phyloP scores from a whole-genome alignment of 2,329 filamentous ascomycete genomes.

The Camillea tinctor region DNA sequence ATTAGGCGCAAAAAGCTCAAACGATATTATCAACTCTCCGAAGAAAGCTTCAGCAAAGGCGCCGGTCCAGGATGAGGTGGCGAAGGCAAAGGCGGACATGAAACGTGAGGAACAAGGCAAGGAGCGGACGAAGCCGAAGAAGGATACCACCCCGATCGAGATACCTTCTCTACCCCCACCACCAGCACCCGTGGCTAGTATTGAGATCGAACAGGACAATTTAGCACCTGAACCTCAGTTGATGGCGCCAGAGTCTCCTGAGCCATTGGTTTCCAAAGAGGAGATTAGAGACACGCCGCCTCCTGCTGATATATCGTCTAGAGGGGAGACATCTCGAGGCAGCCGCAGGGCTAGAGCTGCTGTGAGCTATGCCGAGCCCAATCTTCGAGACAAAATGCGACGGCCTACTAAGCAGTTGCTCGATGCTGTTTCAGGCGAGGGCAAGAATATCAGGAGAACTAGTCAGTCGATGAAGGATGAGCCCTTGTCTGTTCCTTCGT shows the following conservation, averaged over 20 bases:
- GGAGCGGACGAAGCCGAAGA: conserved; percentile 16
- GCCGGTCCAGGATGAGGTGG: conserved; percentile 35
- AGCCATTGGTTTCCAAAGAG: conserved; percentile 36
- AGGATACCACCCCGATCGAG: conserved; percentile 30
- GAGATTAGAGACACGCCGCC: conserved; percentile 56
- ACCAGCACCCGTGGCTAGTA: conserved; percentile 16
- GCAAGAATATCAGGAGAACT: conserved; percentile 47
- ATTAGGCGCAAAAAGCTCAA: conserved; percentile 57
- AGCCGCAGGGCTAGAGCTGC: conserved; percentile 65
- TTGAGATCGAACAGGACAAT: conserved; percentile 31
- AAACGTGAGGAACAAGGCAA: conserved; percentile 19
- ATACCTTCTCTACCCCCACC: conserved; percentile 23
- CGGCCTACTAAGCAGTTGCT: conserved; percentile 73
- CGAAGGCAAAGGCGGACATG: conserved; percentile 39
- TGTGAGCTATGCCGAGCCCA: conserved; percentile 81
- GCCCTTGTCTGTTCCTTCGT: conserved; percentile 23
- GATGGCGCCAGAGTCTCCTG: conserved; percentile 50
- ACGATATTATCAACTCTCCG: conserved; percentile 58
- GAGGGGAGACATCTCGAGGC: conserved; percentile 58
- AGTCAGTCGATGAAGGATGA: conserved; percentile 37
- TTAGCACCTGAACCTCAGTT: conserved; percentile 41
- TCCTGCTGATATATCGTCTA: conserved; percentile 54
- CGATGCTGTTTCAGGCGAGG: conserved; percentile 70
- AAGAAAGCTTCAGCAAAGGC: conserved; percentile 45
- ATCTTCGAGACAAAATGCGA: conserved; percentile 79